Evolutionary conservation across 2,329 filamentous ascomycete genomes (phyloP).

Genomic region (Sporothrix mexicana): DNA sequence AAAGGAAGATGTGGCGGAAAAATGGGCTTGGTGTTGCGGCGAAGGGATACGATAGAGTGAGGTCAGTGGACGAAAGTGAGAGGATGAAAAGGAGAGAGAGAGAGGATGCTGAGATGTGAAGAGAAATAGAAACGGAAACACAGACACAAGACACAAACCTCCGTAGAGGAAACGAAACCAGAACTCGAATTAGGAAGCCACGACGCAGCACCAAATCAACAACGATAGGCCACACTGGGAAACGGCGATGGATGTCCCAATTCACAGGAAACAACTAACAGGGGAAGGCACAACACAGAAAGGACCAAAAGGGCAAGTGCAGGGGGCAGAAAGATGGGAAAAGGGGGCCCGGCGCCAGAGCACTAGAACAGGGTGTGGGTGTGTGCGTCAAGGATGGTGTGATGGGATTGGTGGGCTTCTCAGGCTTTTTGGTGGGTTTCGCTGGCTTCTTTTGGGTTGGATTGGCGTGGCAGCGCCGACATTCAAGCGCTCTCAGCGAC

Average conservation of each 20-base stretch:
- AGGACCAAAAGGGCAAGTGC: conserved; percentile 29
- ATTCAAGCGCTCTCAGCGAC: conserved; percentile 9
- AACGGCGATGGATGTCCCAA: conserved; percentile 3
- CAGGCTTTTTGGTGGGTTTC: neutral
- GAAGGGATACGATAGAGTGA: conserved; percentile 1
- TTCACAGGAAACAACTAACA: conserved; percentile 19
- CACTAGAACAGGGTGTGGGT: conserved; percentile 21
- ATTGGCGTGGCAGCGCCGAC: conserved; percentile 22
- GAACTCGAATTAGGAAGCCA: conserved; percentile 20
- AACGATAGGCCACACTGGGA: conserved; percentile 3
- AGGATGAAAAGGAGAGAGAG: neutral
- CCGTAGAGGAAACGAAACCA: conserved; percentile 7
- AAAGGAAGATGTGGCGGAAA: conserved; percentile 16
- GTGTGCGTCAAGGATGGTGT: conserved; percentile 32
- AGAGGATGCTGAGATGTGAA: neutral
- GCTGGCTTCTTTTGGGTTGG: conserved; percentile 12
- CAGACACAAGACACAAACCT: neutral
- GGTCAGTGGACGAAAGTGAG: neutral
- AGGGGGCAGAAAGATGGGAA: conserved; percentile 24
- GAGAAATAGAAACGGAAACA: neutral
- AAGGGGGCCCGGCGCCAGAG: conserved; percentile 24
- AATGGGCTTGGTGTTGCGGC: neutral
- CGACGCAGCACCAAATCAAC: conserved; percentile 5
- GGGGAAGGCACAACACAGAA: conserved; percentile 1
- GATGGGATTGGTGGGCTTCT: conserved; percentile 18